Evolutionary conservation across 169 alveolate genomes (phyloP).

Genomic region (Plasmodium reichenowi): DNA sequence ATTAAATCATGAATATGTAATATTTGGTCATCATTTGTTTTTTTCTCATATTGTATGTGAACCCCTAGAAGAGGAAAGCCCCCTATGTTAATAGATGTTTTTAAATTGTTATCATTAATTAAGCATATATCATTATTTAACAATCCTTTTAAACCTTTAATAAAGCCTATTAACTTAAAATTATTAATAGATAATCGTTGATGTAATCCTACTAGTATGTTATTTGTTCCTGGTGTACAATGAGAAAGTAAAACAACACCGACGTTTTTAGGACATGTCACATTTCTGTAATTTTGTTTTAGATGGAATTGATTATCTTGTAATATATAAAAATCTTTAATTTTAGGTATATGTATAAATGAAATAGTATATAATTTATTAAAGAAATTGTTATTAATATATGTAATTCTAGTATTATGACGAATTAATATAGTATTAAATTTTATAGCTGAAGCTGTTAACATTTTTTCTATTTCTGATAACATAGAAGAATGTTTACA

Average conservation of each 20-base stretch:
- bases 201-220: constrained; percentile 38
- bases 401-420: constrained; percentile 20
- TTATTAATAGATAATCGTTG: constrained; percentile 42
- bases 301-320: neutral
- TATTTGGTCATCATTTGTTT: neutral
- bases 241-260: constrained; percentile 53
- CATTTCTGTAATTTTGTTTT: constrained; percentile 1
- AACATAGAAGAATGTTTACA: neutral
- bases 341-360: constrained; percentile 19
- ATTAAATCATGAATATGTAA: constrained; percentile 2
- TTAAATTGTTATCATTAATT: constrained; percentile 38
- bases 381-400: constrained; percentile 26
- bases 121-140: constrained; percentile 27
- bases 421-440: constrained; percentile 36
- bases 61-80: constrained; percentile 41
- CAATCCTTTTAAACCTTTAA: constrained; percentile 37
- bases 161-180: constrained; percentile 17
- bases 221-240: constrained; percentile 29
- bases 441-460: constrained; percentile 15
- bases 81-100: constrained; percentile 16
- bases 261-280: neutral
- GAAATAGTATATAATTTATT: constrained; percentile 20
- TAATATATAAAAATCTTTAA: constrained; percentile 12
- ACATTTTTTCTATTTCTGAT: constrained; percentile 30
- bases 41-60: constrained; percentile 1